Conservation (phyloP, 73 alveolate species). For the Loxodes magnus region DNA sequence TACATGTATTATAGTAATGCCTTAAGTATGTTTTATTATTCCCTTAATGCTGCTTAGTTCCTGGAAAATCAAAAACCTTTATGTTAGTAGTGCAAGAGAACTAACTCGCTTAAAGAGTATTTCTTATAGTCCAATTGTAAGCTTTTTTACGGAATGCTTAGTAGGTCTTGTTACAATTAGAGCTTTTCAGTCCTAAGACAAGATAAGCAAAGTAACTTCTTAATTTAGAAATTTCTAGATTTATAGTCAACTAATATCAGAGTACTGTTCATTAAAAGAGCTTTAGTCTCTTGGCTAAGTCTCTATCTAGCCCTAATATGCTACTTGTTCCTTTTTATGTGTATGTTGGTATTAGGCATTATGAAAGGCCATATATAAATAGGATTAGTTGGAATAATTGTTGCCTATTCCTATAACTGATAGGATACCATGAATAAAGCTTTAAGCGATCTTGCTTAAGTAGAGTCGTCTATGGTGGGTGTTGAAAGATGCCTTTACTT, state of each 20-base stretch:
- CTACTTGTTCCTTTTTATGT: conserved; percentile 3
- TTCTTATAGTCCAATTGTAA: conserved; percentile 58
- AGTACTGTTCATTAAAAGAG: neutral
- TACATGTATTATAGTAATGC: no score
- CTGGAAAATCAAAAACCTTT: neutral
- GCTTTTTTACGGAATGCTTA: conserved; percentile 71
- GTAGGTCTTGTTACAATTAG: conserved; percentile 72
- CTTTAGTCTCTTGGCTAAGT: neutral
- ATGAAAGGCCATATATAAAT: conserved; percentile 21
- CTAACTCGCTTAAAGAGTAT: conserved; percentile 21
- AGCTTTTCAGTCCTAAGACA: conserved; percentile 56
- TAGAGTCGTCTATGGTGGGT: no score
- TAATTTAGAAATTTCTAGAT: no score
- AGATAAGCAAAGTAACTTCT: no score
- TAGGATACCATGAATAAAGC: no score
- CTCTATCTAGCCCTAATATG: neutral
- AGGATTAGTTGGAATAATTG: conserved; percentile 43
- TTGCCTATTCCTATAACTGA: no score
- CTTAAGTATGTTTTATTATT: conserved; percentile 11
- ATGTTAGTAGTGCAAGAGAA: conserved; percentile 4
- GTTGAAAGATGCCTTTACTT: no score
- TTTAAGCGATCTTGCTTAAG: no score
- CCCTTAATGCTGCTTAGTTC: conserved; percentile 20
- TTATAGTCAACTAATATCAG: no score
- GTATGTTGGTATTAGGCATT: conserved; percentile 15